Evolutionary conservation across 1,139 yeast genomes (phyloP).

Genomic region (Komagataea norvegica): DNA sequence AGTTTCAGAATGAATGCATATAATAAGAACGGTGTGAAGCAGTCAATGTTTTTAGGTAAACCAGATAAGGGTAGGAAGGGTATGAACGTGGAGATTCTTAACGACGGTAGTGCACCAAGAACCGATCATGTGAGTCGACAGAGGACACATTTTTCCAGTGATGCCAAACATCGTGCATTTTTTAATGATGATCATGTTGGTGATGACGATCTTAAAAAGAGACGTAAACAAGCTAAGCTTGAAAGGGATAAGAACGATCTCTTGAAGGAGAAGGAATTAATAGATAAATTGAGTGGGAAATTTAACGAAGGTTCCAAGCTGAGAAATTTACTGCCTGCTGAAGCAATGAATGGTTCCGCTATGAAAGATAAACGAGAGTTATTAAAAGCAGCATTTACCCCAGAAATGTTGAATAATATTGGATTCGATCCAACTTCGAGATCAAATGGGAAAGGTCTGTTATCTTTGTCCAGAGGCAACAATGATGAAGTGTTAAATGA

Average conservation of each 20-base stretch:
- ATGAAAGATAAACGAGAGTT: constrained; percentile 24
- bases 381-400: constrained; percentile 35
- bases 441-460: constrained; percentile 20
- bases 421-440: constrained; percentile 50
- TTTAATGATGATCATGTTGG: constrained; percentile 42
- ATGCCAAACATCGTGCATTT: constrained; percentile 42
- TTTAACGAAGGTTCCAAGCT: constrained; percentile 17
- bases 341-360: constrained; percentile 17
- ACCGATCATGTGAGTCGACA: constrained; percentile 23
- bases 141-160: constrained; percentile 34
- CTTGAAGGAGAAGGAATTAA: constrained; percentile 31
- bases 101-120: constrained; percentile 28
- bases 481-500: constrained; percentile 29
- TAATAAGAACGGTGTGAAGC: constrained; percentile 34
- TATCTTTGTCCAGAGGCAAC: constrained; percentile 16
- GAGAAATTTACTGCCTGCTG: constrained; percentile 14
- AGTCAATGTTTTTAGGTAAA: constrained; percentile 30
- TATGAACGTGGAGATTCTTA: constrained; percentile 28
- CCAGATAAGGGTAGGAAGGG: constrained; percentile 15
- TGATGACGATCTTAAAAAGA: constrained; percentile 43
- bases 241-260: constrained; percentile 33
- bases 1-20: constrained; percentile 44
- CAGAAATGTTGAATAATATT: constrained; percentile 36
- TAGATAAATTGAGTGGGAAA: constrained; percentile 25
- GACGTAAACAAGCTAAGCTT: constrained; percentile 30